Conservation (phyloP, 768 basidiomycete genomes). For the Rhodocollybia butyracea region DNA sequence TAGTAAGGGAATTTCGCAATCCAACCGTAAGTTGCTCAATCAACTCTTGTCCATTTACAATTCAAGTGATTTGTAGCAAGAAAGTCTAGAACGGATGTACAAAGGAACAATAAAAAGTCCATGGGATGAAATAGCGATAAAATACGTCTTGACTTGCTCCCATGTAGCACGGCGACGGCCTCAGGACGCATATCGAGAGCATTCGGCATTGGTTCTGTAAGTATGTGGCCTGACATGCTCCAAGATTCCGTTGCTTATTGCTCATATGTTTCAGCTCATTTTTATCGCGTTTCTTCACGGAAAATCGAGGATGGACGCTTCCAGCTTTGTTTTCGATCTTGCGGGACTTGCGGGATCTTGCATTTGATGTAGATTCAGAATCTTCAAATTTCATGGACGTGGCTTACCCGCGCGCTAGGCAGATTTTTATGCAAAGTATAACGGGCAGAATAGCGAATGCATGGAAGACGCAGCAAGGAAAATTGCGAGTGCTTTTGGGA, state of each 20-base stretch:
- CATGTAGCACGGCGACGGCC: slow-evolving; percentile 66
- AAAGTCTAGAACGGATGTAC: slow-evolving; percentile 38
- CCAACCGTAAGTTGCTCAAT: slow-evolving; percentile 33
- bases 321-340: slow-evolving; percentile 80
- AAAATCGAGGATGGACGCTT: slow-evolving; percentile 83
- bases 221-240: slow-evolving; percentile 25
- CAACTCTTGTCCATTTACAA: slow-evolving; percentile 3
- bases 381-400: neutral
- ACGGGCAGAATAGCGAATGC: slow-evolving; percentile 54
- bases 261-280: neutral
- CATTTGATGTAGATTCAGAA: slow-evolving; percentile 46
- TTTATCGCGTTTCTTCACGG: slow-evolving; percentile 78
- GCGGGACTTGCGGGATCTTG: slow-evolving; percentile 79
- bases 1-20: slow-evolving; percentile 10
- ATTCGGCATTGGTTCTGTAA: slow-evolving; percentile 75
- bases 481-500: slow-evolving; percentile 86
- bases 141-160: slow-evolving; percentile 74
- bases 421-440: slow-evolving; percentile 56
- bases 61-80: slow-evolving; percentile 12
- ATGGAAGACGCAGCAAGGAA: slow-evolving; percentile 87
- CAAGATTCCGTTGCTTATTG: neutral
- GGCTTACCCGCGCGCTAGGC: slow-evolving; percentile 38
- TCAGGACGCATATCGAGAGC: slow-evolving; percentile 78
- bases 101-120: slow-evolving; percentile 66
- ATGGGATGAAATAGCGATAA: slow-evolving; percentile 84